phyloP scores from a whole-genome alignment of 176 grass and related monocot genomes.

The Carex myosuroides region DNA sequence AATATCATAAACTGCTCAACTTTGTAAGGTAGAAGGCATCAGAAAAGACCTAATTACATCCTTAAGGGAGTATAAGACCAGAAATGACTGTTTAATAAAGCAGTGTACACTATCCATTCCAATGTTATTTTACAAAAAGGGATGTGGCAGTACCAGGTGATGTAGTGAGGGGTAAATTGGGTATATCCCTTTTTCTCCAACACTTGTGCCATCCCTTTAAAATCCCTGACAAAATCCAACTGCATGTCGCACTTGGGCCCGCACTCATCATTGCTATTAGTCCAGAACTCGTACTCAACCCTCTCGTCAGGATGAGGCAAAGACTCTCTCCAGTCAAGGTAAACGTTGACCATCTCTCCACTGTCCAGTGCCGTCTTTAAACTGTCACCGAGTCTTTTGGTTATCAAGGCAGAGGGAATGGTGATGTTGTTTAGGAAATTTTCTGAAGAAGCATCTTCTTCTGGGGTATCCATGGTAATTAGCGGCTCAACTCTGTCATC shows the following conservation, averaged over 20 bases:
- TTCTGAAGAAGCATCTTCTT: constrained; percentile 41
- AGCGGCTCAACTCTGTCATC: constrained; percentile 57
- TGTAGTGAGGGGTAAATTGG: constrained; percentile 87
- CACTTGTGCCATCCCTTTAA: constrained; percentile 74
- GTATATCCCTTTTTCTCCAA: constrained; percentile 81
- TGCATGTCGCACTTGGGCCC: constrained; percentile 87
- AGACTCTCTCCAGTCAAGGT: constrained; percentile 86
- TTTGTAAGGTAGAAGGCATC: background rate
- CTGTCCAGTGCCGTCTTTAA: constrained; percentile 57
- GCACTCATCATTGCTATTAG: constrained; percentile 92
- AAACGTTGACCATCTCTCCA: constrained; percentile 65
- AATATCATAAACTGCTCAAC: background rate
- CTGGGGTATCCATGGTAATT: constrained; percentile 90
- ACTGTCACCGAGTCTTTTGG: constrained; percentile 50
- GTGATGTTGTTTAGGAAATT: constrained; percentile 64
- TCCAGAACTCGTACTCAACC: constrained; percentile 91
- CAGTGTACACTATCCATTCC: background rate
- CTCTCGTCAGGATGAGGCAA: constrained; percentile 82
- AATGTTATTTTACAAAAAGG: background rate
- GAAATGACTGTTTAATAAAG: background rate
- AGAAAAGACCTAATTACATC: background rate
- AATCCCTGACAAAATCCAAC: constrained; percentile 73
- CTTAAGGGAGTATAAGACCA: background rate
- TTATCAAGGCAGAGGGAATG: constrained; percentile 76
- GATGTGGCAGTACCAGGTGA: constrained; percentile 58